Evolutionary conservation across 164 flowering plant genomes (phyloP), one percentile per base, ranked within the genome.

Genomic region (Hamamelis virginiana): DNA sequence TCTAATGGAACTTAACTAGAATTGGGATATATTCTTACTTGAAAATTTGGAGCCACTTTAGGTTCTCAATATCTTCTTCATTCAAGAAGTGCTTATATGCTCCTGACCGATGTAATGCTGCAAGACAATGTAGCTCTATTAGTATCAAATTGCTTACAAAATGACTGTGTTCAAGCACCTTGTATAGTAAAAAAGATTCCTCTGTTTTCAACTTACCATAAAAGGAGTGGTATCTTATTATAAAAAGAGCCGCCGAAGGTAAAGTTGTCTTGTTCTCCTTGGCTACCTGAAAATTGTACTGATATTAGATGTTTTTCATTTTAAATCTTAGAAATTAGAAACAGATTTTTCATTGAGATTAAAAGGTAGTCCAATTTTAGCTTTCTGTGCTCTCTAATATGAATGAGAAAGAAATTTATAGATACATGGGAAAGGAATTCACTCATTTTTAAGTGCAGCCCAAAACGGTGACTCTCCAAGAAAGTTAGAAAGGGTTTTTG

Each of bases 151-250:
- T 33, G 22, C 19, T 16, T 19, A 19, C 10, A 21, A 41, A 16
- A 33, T 18, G 10, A 22, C 8, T 27, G 21, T 10, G 43, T 14
- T 19, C 26, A 51, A 26, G 15, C 9, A 25, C 18, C 26, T 19
- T n/a, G n/a, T n/a, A 19, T 13, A 59, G 12, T 13, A 13, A 18
- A 56, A 26, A 66, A 12, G 38, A 41, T 19, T 53, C 5, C 9
- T 53, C 25, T 9, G 11, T 4, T 53, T n/a, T 53, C 22, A 19
- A 50, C 81, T 55, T 69, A 90, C 95, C 78, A 62, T 90, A 90
- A 52, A 90, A 90, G 26, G 96, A 90, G 59, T 90, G 96, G 73
- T 81, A 90, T 78, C 96, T 79, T 78, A 90, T 84, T 63, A 90
- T 79, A 68, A 90, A 90, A 56, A 88, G 85, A 13, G 70, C 92